Conservation (phyloP, 1,139 yeast species). For the Candida tetrigidarum region DNA sequence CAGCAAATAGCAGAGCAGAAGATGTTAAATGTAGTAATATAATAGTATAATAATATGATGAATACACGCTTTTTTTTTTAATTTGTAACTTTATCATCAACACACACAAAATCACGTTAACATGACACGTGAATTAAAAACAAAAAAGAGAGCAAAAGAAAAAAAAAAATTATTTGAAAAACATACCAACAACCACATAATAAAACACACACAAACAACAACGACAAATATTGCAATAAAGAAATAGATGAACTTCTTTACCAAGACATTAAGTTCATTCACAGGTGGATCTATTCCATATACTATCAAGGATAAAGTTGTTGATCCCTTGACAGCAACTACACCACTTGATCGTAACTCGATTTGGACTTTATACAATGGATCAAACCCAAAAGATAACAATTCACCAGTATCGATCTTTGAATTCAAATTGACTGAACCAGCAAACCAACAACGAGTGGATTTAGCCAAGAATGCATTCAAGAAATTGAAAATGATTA, state of each 20-base stretch:
- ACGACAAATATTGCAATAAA: neutral
- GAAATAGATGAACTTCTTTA: conserved; percentile 56
- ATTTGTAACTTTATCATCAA: neutral
- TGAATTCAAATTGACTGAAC: conserved; percentile 57
- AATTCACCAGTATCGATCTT: conserved; percentile 57
- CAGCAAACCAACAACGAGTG: conserved; percentile 29
- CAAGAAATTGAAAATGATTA: conserved; percentile 66
- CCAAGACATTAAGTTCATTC: conserved; percentile 58
- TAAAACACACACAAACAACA: neutral
- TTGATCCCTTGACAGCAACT: conserved; percentile 22
- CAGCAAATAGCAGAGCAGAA: conserved; percentile 11
- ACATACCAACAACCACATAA: neutral
- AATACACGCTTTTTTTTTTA: neutral
- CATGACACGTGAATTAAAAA: neutral
- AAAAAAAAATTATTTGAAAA: no score
- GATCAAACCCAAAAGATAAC: conserved; percentile 45
- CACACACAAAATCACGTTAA: neutral
- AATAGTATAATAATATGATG: neutral
- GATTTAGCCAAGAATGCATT: conserved; percentile 65
- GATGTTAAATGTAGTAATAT: conserved; percentile 8
- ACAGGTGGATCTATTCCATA: conserved; percentile 63
- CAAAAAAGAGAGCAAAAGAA: no score
- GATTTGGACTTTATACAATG: conserved; percentile 55
- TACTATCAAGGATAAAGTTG: conserved; percentile 49
- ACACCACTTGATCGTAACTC: conserved; percentile 23